Percentiles rank a stretch among this genome's conserved stretches.
These are phyloP conservation scores for Metschnikowia rubicola DNA, from an alignment of 805 yeast species.

Conservation along the genomic window DNA sequence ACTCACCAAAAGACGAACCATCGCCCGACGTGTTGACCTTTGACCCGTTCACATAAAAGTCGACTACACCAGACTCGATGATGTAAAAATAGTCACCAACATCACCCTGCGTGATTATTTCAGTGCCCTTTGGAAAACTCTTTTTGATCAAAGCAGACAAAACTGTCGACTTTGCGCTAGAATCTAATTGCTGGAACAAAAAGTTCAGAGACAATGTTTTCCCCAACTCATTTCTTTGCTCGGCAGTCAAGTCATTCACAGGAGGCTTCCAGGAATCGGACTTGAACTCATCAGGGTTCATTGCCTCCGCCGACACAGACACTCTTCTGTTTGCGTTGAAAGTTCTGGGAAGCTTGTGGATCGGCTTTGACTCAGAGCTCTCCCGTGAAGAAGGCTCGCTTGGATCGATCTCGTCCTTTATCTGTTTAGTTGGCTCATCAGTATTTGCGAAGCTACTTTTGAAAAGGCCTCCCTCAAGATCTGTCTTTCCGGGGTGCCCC, in stretches of 20 bases:
- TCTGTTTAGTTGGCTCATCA: conserved; percentile 3
- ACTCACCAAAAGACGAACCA: conserved; percentile 93
- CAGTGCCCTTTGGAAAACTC: conserved; percentile 51
- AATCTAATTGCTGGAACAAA: conserved; percentile 78
- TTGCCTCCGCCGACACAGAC: conserved; percentile 85
- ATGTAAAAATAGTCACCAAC: conserved; percentile 92
- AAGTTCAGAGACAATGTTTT: conserved; percentile 76
- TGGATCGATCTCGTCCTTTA: conserved; percentile 23
- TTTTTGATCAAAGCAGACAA: conserved; percentile 82
- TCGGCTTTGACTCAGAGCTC: conserved; percentile 19
- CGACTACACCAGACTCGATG: conserved; percentile 80
- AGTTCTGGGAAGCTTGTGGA: conserved; percentile 47
- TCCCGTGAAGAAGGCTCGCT: neutral
- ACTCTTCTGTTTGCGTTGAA: conserved; percentile 83
- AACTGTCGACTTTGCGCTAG: conserved; percentile 70
- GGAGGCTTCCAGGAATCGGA: conserved; percentile 74
- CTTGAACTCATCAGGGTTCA: conserved; percentile 68
- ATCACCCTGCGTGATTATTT: conserved; percentile 85
- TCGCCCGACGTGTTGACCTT: conserved; percentile 74
- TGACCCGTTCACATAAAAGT: conserved; percentile 67
- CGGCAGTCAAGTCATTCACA: conserved; percentile 55
- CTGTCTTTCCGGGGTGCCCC: conserved; percentile 11
- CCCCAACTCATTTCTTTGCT: conserved; percentile 66
- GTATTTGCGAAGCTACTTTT: conserved; percentile 25
- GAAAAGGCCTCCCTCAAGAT: conserved; percentile 21